Percentiles rank a stretch among this genome's conserved stretches.
Conservation (phyloP, 1,284 basidiomycete species). For the Gomphus bonarii region DNA sequence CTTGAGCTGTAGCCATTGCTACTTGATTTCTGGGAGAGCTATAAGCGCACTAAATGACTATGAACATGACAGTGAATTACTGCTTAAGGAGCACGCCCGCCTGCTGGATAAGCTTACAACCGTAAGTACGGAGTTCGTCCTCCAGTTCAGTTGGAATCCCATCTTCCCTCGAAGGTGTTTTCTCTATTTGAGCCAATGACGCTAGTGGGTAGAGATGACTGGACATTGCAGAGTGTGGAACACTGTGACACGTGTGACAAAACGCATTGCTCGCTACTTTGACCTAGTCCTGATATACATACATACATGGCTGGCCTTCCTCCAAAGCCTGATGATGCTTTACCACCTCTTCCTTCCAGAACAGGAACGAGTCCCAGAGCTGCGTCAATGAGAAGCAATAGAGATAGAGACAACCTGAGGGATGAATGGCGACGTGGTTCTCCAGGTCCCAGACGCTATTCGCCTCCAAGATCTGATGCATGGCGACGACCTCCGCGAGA, state of each 20-base stretch:
- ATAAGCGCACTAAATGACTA: background rate
- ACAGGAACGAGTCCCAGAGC: constrained; percentile 9
- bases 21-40: constrained; percentile 73
- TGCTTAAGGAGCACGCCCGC: constrained; percentile 85
- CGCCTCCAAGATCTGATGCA: constrained; percentile 4
- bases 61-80: constrained; percentile 33
- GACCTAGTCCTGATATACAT: background rate
- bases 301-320: constrained; percentile 8
- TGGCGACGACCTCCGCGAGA: constrained; percentile 7
- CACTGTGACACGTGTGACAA: constrained; percentile 4
- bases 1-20: constrained; percentile 92
- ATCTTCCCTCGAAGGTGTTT: constrained; percentile 75
- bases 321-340: constrained; percentile 7
- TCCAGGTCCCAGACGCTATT: constrained; percentile 4
- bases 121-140: constrained; percentile 77
- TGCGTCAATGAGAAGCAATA: constrained; percentile 3
- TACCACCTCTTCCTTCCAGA: background rate
- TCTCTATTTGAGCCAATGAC: constrained; percentile 64
- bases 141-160: constrained; percentile 76
- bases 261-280: background rate
- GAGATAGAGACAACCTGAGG: constrained; percentile 1
- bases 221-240: constrained; percentile 26
- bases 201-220: constrained; percentile 77
- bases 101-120: constrained; percentile 90
- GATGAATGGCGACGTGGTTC: constrained; percentile 10